phyloP scores from a whole-genome alignment of 106 monocot genomes.

The Acorus gramineus region DNA sequence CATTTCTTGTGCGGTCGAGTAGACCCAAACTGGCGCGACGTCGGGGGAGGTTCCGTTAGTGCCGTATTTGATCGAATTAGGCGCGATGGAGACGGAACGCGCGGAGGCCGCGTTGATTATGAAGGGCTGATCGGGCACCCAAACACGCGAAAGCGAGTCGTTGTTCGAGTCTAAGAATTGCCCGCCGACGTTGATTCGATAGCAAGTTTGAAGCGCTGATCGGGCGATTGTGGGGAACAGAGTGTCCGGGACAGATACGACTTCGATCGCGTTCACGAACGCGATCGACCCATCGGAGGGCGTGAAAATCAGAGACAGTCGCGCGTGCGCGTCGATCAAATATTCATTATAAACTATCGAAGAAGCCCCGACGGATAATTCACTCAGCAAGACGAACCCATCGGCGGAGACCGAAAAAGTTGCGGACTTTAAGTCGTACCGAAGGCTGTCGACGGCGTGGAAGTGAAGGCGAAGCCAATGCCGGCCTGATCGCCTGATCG shows the following conservation, averaged over 20 bases:
- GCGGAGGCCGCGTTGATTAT: background rate
- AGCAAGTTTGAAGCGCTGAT: slow-evolving; percentile 9
- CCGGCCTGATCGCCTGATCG: background rate
- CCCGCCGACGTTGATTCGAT: slow-evolving; percentile 19
- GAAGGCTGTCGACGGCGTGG: slow-evolving; percentile 1
- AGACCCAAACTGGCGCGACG: slow-evolving; percentile 11
- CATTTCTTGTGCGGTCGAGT: slow-evolving; percentile 14
- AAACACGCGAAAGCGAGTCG: slow-evolving; percentile 15
- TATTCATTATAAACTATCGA: slow-evolving; percentile 16
- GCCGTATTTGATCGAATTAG: background rate
- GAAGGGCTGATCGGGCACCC: slow-evolving; percentile 5
- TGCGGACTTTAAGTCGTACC: slow-evolving; percentile 2
- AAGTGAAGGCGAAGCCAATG: slow-evolving; percentile 28
- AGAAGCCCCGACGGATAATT: background rate
- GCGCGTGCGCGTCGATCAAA: background rate
- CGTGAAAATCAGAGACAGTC: slow-evolving; percentile 2
- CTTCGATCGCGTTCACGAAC: slow-evolving; percentile 17
- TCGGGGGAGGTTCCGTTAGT: background rate
- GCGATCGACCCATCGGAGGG: background rate
- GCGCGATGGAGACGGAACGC: background rate
- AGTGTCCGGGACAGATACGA: slow-evolving; percentile 14
- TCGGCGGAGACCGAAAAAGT: slow-evolving; percentile 6
- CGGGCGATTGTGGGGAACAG: background rate
- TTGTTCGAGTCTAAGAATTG: background rate
- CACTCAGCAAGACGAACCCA: background rate